Evolutionary conservation across 169 alveolate genomes (phyloP).

Genomic region (Plasmodium adleri): DNA sequence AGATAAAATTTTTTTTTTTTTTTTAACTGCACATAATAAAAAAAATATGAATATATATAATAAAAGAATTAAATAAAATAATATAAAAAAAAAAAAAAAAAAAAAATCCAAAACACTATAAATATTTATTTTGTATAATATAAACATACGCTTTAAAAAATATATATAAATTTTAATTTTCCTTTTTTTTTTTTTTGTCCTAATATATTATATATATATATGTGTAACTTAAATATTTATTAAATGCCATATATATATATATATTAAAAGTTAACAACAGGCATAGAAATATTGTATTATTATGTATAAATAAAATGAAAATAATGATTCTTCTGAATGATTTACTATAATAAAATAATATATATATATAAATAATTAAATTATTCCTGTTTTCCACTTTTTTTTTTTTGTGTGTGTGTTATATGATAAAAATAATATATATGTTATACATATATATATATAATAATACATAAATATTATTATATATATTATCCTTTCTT

Average conservation of each 20-base stretch:
- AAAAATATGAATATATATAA: conserved; percentile 10
- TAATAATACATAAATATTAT: too few relatives aligned
- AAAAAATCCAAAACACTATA: conserved; percentile 6
- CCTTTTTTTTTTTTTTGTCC: neutral
- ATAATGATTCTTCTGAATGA: conserved; percentile 4
- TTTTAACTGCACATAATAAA: conserved; percentile 34
- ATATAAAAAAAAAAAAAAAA: conserved; percentile 5
- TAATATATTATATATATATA: neutral
- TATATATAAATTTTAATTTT: neutral
- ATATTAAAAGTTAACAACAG: conserved; percentile 11
- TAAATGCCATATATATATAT: conserved; percentile 8
- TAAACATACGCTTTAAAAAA: neutral
- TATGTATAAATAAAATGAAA: neutral
- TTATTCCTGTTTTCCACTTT: neutral
- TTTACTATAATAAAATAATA: neutral
- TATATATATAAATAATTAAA: neutral
- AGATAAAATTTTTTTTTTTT: neutral
- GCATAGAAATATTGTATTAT: conserved; percentile 42
- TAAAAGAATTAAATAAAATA: conserved; percentile 1
- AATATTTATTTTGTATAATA: neutral
- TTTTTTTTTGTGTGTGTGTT: conserved; percentile 36
- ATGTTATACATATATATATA: too few relatives aligned
- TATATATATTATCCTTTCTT: too few relatives aligned
- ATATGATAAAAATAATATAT: neutral
- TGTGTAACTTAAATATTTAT: neutral